Base-by-base conservation (phyloP, 805 yeast species). In the Starmerella stigmatis region DNA sequence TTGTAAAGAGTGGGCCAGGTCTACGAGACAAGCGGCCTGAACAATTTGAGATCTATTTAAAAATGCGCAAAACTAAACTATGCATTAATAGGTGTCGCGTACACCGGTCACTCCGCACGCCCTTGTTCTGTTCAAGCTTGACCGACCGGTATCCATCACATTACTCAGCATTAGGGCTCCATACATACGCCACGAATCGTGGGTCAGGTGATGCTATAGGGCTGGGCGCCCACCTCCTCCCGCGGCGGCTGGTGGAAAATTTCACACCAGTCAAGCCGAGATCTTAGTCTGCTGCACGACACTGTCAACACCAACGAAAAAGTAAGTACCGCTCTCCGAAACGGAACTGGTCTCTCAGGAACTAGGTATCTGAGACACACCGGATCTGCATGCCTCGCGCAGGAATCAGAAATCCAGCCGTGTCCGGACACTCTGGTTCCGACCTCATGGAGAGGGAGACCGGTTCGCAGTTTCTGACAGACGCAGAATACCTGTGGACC, bases 281-380 rank as follows among this genome's bases (percentile, higher is more conserved):
- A 15, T 34, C 16, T 29, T 31, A 11, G 17, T 9, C 33, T 9
- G 34, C 21, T 33, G 32, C 47, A 38, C 36, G 23, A 25, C 30
- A 12, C 32, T 15, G 9, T 28, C 25, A 30, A 31, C 23, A 28
- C n/a, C 23, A 22, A 20, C 5, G 51, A 54, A 56, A 52, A 48
- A 56, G 60, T 56, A 56, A 56, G 60, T 49, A 48, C 33, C 15
- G 12, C 32, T 42, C 32, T 33, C 36, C 46, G 11, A 23, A 42
- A 45, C 29, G 53, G 55, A 48, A 54, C 57, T 57, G 60, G 60
- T 57, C 60, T 57, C 60, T 57, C 60, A 48, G 56, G 48, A 40
- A 33, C 17, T 29, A 20, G 53, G 26, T 23, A 27, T 45, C 52
- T 52, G 58, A 55, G 60, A 57, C 56, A 57, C 60, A 51, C 60